Conservation (phyloP, 164 flowering plant genomes). For the Brasenia schreberi region DNA sequence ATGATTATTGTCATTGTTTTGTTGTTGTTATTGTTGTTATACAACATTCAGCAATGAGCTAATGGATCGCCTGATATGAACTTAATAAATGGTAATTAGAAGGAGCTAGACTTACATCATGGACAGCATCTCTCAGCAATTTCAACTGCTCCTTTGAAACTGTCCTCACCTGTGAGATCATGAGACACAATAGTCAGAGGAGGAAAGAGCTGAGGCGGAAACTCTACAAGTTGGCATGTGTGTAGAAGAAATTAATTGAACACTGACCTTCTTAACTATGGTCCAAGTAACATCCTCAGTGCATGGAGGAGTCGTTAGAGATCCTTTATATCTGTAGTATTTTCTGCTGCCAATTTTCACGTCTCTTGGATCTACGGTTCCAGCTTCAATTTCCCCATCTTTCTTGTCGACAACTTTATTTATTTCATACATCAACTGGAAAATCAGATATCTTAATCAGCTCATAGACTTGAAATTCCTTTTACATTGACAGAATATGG, state of each 20-base stretch:
- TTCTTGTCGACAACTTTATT: neutral
- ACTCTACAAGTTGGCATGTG: no score
- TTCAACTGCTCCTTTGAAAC: constrained; percentile 12
- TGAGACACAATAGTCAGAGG: no score
- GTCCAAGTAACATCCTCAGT: constrained; percentile 19
- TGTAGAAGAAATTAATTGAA: no score
- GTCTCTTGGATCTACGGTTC: constrained; percentile 7
- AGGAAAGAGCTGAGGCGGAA: no score
- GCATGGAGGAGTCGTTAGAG: constrained; percentile 24
- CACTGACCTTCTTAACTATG: constrained; percentile 1
- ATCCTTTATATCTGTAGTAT: constrained; percentile 19
- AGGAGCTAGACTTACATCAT: constrained; percentile 3
- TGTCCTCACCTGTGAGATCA: constrained; percentile 9
- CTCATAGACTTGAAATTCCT: neutral
- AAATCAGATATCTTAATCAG: no score
- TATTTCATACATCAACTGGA: constrained; percentile 7
- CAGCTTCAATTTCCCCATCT: constrained; percentile 2
- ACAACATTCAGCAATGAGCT: no score
- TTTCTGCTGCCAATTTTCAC: constrained; percentile 8
- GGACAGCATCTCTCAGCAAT: constrained; percentile 9
- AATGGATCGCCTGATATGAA: no score
- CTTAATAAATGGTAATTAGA: no score
- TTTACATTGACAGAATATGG: neutral
- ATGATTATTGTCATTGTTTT: no score
- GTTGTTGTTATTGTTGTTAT: no score